Percentiles rank a stretch among this genome's conserved stretches.
Conservation (phyloP, 169 alveolate species). For the Plasmodium relictum region DNA sequence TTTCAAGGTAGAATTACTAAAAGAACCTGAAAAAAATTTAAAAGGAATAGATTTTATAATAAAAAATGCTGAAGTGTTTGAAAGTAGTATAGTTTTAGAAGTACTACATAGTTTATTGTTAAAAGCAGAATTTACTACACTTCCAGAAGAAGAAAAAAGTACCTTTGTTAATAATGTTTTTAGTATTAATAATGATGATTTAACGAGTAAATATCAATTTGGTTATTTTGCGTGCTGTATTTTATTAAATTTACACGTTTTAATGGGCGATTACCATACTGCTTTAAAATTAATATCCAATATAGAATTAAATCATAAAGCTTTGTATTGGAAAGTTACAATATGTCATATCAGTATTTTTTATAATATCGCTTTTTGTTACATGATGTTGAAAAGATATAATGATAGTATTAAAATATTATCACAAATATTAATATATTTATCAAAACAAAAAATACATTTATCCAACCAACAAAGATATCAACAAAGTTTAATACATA, state of each 20-base stretch:
- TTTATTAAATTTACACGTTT: constrained; percentile 81
- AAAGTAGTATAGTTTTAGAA: constrained; percentile 59
- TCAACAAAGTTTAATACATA: constrained; percentile 84
- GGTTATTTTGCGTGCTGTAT: constrained; percentile 46
- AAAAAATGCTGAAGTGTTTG: constrained; percentile 28
- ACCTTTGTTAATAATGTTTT: constrained; percentile 29
- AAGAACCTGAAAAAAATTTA: constrained; percentile 38
- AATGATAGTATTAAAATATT: constrained; percentile 84
- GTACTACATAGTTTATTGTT: constrained; percentile 56
- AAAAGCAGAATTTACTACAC: constrained; percentile 36
- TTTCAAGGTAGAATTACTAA: constrained; percentile 39
- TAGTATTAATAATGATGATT: constrained; percentile 43
- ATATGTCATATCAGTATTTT: constrained; percentile 86
- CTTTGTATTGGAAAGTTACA: constrained; percentile 88
- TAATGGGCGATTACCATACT: constrained; percentile 87
- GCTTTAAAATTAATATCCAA: constrained; percentile 83
- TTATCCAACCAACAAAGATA: constrained; percentile 83
- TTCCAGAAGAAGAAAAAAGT: constrained; percentile 37
- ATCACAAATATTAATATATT: constrained; percentile 84
- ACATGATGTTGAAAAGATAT: constrained; percentile 91
- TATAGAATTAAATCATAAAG: constrained; percentile 82
- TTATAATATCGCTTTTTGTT: constrained; percentile 87
- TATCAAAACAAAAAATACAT: constrained; percentile 84
- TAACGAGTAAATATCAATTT: constrained; percentile 50
- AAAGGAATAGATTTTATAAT: constrained; percentile 79